Percentiles rank a stretch among this genome's conserved stretches.
Conservation (phyloP, 2,329 filamentous ascomycete species). For the Microcyclosporella mali region DNA sequence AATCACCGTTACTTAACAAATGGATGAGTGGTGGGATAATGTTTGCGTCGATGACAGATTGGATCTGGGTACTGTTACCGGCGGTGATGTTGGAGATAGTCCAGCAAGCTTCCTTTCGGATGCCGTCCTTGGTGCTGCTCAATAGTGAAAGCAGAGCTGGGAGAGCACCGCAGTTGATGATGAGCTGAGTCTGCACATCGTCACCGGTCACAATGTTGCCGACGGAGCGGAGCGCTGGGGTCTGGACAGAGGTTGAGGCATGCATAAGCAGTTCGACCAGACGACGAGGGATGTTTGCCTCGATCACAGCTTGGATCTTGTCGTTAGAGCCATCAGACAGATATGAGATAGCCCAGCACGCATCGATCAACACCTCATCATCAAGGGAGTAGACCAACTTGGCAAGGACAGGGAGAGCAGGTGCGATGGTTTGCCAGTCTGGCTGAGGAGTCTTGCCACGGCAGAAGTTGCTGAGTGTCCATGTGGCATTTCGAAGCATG, state of each 20-base stretch:
- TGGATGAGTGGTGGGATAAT: slow-evolving; percentile 96
- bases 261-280: slow-evolving; percentile 97
- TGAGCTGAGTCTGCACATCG: slow-evolving; percentile 97
- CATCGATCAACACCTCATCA: slow-evolving; percentile 96
- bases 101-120: slow-evolving; percentile 99
- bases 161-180: slow-evolving; percentile 95
- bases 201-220: slow-evolving; percentile 99
- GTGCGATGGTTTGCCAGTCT: slow-evolving; percentile 92
- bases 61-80: slow-evolving; percentile 95
- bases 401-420: slow-evolving; percentile 86
- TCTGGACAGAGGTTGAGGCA: slow-evolving; percentile 95
- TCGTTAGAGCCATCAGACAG: slow-evolving; percentile 97
- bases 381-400: slow-evolving; percentile 98
- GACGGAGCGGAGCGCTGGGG: slow-evolving; percentile 90
- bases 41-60: slow-evolving; percentile 91
- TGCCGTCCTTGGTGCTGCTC: slow-evolving; percentile 96
- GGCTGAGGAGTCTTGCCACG: slow-evolving; percentile 98
- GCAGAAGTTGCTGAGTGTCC: slow-evolving; percentile 99
- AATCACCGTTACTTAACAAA: slow-evolving; percentile 89
- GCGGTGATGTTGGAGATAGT: slow-evolving; percentile 99
- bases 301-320: slow-evolving; percentile 98
- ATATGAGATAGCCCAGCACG: slow-evolving; percentile 99
- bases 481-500: slow-evolving; percentile 98
- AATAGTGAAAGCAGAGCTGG: slow-evolving; percentile 87
- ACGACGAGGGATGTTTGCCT: slow-evolving; percentile 92